phyloP scores from a whole-genome alignment of 257 asterid genomes.

The Lithospermum erythrorhizon region DNA sequence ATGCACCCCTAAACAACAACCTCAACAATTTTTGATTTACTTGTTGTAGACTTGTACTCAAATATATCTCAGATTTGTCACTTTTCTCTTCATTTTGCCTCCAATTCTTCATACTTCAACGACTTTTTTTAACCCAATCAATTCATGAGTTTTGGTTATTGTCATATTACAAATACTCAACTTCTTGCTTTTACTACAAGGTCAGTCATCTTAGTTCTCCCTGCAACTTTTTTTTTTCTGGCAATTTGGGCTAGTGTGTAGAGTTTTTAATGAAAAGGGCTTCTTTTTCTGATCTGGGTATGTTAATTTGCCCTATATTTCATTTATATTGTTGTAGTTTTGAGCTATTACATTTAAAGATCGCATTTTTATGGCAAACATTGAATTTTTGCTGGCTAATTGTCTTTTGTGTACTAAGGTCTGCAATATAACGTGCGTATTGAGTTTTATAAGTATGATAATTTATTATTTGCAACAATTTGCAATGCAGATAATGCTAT shows the following conservation, averaged over 20 bases:
- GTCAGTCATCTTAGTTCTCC: conserved; percentile 15
- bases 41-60: no score
- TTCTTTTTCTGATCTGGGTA: conserved; percentile 8
- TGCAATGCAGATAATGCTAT: conserved; percentile 9
- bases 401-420: neutral
- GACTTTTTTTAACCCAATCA: conserved; percentile 16
- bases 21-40: neutral
- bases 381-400: neutral
- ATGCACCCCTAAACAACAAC: neutral
- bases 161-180: conserved; percentile 11
- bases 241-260: neutral
- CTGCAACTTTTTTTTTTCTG: neutral
- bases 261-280: neutral
- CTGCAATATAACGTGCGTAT: neutral
- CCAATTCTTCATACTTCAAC: conserved; percentile 15
- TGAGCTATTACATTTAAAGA: neutral
- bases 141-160: conserved; percentile 12
- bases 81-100: conserved; percentile 11
- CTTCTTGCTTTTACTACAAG: conserved; percentile 23
- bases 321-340: neutral
- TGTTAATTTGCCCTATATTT: neutral
- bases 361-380: neutral
- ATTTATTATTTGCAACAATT: conserved; percentile 6
- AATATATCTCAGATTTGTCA: conserved; percentile 30
- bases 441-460: conserved; percentile 4